Evolutionary conservation across 2,329 filamentous ascomycete species (phyloP).

Genomic region (Scleromitrula shiraiana): DNA sequence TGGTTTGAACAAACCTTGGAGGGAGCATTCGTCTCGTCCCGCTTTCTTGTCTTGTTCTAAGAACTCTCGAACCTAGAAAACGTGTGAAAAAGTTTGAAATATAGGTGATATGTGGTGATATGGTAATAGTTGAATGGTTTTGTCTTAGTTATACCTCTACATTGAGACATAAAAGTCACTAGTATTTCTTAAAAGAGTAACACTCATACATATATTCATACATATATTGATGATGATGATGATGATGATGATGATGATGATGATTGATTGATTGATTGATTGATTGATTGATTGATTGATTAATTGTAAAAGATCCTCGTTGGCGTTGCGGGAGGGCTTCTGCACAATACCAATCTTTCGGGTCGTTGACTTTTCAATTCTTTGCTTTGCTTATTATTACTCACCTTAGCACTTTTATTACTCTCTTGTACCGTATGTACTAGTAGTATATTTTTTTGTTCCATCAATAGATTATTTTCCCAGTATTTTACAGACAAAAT

Average conservation of each 20-base stretch:
- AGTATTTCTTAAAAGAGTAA: not conserved
- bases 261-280: too few relatives aligned
- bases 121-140: too few relatives aligned
- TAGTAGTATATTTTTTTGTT: too few relatives aligned
- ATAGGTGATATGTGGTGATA: too few relatives aligned
- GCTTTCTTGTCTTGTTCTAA: too few relatives aligned
- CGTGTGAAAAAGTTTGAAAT: not conserved
- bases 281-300: too few relatives aligned
- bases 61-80: slow-evolving; percentile 6
- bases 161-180: slow-evolving; percentile 5
- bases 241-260: too few relatives aligned
- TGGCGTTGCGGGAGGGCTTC: slow-evolving; percentile 11
- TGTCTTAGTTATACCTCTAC: too few relatives aligned
- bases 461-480: too few relatives aligned
- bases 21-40: slow-evolving; percentile 7
- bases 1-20: slow-evolving; percentile 7
- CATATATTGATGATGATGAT: slow-evolving; percentile 5
- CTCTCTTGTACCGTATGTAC: too few relatives aligned
- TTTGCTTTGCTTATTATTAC: not conserved
- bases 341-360: slow-evolving; percentile 10
- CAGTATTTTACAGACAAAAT: too few relatives aligned
- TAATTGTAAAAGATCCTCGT: too few relatives aligned
- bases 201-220: not conserved
- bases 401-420: not conserved
- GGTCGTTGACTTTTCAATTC: not conserved